phyloP scores from a whole-genome alignment of 805 yeast species.

The Metschnikowia anglica region DNA sequence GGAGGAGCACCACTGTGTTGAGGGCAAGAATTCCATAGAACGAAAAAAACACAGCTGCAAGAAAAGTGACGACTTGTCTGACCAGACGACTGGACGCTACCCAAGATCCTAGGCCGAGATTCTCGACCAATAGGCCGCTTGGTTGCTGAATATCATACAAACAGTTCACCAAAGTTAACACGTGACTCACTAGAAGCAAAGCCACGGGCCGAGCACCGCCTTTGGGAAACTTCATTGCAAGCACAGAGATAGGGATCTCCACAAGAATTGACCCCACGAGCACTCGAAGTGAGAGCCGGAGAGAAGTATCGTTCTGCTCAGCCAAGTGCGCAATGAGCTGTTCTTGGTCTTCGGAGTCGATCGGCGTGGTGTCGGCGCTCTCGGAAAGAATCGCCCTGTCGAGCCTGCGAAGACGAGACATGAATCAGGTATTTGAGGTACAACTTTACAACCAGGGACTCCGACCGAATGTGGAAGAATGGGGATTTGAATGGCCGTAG shows the following conservation, averaged over 20 bases:
- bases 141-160: conserved; percentile 15
- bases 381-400: conserved; percentile 25
- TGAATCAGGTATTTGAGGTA: too few species aligned
- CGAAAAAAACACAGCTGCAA: not conserved
- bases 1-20: conserved; percentile 19
- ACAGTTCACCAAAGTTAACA: conserved; percentile 15
- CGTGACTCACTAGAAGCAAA: conserved; percentile 11
- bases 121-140: too few species aligned
- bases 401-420: conserved; percentile 25
- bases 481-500: too few species aligned
- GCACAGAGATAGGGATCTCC: conserved; percentile 20
- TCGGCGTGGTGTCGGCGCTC: conserved; percentile 10
- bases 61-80: too few species aligned
- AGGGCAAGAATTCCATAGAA: conserved; percentile 11
- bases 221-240: conserved; percentile 7
- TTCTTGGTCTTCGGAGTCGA: conserved; percentile 28
- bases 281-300: conserved; percentile 12
- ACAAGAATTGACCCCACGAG: conserved; percentile 16
- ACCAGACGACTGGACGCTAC: too few species aligned
- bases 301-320: conserved; percentile 16
- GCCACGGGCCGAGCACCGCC: conserved; percentile 4
- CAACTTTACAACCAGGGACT: too few species aligned
- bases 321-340: conserved; percentile 20
- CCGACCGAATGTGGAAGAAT: not conserved
- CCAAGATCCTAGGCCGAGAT: too few species aligned